phyloP scores from a whole-genome alignment of 2,329 filamentous ascomycete genomes.

The Chaetomium sp. region DNA sequence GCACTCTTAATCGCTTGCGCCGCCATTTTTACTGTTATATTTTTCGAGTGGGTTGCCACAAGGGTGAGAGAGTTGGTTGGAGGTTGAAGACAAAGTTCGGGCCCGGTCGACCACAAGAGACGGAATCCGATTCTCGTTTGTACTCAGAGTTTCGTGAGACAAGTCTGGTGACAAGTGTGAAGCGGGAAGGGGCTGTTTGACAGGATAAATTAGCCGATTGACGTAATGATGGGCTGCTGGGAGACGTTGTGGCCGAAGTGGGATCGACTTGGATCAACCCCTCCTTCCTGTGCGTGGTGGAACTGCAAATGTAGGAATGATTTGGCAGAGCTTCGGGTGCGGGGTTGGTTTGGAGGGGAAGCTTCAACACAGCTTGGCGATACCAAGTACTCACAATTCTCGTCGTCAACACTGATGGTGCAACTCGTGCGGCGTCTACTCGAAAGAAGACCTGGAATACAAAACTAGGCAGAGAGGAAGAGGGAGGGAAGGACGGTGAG shows the following conservation, averaged over 20 bases:
- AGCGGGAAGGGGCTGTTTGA: conserved; percentile 25
- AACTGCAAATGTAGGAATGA: conserved; percentile 29
- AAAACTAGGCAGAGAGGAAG: background rate
- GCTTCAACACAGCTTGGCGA: conserved; percentile 21
- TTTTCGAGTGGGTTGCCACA: conserved; percentile 14
- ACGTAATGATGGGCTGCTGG: conserved; percentile 33
- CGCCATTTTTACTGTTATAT: conserved; percentile 58
- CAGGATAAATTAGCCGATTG: conserved; percentile 35
- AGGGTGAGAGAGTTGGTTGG: background rate
- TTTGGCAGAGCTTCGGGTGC: conserved; percentile 29
- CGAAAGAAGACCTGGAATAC: background rate
- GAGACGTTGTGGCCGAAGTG: conserved; percentile 20
- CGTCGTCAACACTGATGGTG: background rate
- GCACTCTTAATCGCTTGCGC: conserved; percentile 67
- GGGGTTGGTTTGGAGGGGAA: conserved; percentile 28
- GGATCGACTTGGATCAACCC: conserved; percentile 29
- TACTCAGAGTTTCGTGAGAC: conserved; percentile 4
- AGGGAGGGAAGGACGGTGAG: conserved; percentile 11
- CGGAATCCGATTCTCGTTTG: background rate
- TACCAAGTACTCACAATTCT: conserved; percentile 20
- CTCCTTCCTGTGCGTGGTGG: conserved; percentile 29
- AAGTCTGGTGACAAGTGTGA: conserved; percentile 9
- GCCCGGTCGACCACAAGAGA: background rate
- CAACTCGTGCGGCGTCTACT: background rate
- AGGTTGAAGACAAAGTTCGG: background rate